Evolutionary conservation across 2,329 filamentous ascomycete genomes (phyloP).

Genomic region (Diaporthe vexans): DNA sequence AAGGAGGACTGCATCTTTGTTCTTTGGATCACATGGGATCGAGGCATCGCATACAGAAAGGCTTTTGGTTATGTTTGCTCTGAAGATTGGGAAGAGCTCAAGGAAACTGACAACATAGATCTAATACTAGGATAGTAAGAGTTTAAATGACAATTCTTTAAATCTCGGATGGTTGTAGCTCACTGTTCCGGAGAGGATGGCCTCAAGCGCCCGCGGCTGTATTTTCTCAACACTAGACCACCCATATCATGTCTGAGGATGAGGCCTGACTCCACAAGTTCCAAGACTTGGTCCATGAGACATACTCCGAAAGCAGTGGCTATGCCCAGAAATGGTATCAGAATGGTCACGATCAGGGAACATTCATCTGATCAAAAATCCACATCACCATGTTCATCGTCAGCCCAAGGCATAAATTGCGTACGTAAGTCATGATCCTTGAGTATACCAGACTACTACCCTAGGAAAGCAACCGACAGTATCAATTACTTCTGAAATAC

Average conservation of each 20-base stretch:
- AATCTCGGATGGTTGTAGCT: no score
- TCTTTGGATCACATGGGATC: no score
- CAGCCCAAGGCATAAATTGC: background rate
- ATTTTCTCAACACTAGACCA: no score
- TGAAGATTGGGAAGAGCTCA: no score
- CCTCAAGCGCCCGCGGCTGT: no score
- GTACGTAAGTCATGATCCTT: slow-evolving; percentile 14
- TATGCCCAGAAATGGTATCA: background rate
- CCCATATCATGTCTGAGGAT: background rate
- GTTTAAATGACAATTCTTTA: no score
- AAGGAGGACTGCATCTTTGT: no score
- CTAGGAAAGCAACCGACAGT: background rate
- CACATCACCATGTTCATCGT: background rate
- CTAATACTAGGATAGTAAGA: no score
- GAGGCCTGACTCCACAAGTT: background rate
- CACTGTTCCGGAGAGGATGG: no score
- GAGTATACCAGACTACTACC: slow-evolving; percentile 1
- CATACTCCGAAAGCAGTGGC: background rate
- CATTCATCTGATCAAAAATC: background rate
- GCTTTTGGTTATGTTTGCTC: no score
- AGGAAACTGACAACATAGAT: no score
- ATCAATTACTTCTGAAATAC: background rate
- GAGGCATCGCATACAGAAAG: no score
- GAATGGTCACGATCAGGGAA: background rate
- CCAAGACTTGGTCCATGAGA: background rate